These are phyloP conservation scores for Pyronema domesticum DNA, from an alignment of 495 filamentous ascomycete genomes.

Conservation along the genomic window DNA sequence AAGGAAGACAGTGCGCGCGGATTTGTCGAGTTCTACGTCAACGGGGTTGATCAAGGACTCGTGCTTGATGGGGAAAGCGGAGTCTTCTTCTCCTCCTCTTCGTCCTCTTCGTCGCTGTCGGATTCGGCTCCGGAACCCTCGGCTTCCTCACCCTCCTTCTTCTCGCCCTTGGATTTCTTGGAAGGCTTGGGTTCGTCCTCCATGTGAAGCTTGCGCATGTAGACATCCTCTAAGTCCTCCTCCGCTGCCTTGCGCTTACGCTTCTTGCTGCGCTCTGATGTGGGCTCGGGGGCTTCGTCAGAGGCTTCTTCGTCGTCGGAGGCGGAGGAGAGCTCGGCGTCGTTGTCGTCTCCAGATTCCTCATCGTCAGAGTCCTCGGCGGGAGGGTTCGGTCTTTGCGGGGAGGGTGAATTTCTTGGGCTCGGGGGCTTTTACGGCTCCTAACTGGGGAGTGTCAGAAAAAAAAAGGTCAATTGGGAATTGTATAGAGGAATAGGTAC, in stretches of 20 bases:
- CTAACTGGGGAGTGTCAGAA: constrained; percentile 34
- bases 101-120: constrained; percentile 20
- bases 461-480: background rate
- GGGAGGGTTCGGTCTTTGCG: constrained; percentile 14
- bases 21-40: constrained; percentile 57
- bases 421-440: constrained; percentile 44
- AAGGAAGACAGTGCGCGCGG: constrained; percentile 82
- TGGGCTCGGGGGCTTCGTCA: constrained; percentile 26
- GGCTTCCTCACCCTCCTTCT: constrained; percentile 27
- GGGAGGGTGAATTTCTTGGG: constrained; percentile 31
- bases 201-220: constrained; percentile 58
- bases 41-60: constrained; percentile 33
- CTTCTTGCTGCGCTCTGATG: constrained; percentile 42
- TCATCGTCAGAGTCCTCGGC: constrained; percentile 11
- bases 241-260: constrained; percentile 53
- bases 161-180: constrained; percentile 30
- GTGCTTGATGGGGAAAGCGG: constrained; percentile 28
- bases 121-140: constrained; percentile 24
- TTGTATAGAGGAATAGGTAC: constrained; percentile 30
- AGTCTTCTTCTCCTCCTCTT: constrained; percentile 16
- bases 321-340: constrained; percentile 15
- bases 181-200: constrained; percentile 30
- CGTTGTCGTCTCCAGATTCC: constrained; percentile 8
- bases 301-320: constrained; percentile 25
- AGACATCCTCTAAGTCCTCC: constrained; percentile 64